Percentiles rank a stretch among this genome's conserved stretches.
These are phyloP conservation scores for Umbelopsis ramanniana DNA, from an alignment of 192 early-diverging fungal genomes.

Conservation along the genomic window DNA sequence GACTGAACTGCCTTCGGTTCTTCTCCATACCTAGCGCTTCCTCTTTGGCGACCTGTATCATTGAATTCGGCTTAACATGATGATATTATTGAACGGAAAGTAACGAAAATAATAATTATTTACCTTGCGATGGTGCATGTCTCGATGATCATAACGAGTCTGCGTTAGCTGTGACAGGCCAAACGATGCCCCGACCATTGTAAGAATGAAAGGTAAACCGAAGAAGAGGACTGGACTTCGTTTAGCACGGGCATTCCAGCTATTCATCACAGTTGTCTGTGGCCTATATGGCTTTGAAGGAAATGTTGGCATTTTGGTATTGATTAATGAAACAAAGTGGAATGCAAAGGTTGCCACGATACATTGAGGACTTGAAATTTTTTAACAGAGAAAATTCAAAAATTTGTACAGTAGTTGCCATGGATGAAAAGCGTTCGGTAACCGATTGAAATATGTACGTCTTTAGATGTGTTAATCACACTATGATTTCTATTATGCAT, in stretches of 20 bases:
- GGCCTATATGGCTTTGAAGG: constrained; percentile 35
- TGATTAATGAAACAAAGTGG: not conserved
- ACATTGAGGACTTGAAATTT: too few relatives aligned
- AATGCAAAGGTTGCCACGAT: not conserved
- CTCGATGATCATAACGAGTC: constrained; percentile 78
- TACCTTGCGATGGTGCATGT: constrained; percentile 44
- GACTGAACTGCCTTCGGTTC: constrained; percentile 59
- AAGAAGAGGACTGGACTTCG: constrained; percentile 67
- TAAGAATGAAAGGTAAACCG: constrained; percentile 71
- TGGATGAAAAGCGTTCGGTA: not conserved
- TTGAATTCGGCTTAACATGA: not conserved
- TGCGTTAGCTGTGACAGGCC: constrained; percentile 72
- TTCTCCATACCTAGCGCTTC: constrained; percentile 56
- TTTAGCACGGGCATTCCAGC: constrained; percentile 23
- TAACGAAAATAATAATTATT: not conserved
- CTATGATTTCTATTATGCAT: not conserved
- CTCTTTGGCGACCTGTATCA: constrained; percentile 53
- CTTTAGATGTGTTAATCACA: not conserved
- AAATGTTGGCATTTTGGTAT: constrained; percentile 39
- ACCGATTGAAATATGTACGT: not conserved
- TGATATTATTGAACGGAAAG: not conserved
- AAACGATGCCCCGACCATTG: constrained; percentile 73
- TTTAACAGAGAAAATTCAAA: not conserved
- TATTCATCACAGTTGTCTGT: not conserved
- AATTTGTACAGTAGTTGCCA: not conserved